These are phyloP conservation scores for Flammula alnicola DNA, from an alignment of 1,284 basidiomycete species.

Conservation along the genomic window DNA sequence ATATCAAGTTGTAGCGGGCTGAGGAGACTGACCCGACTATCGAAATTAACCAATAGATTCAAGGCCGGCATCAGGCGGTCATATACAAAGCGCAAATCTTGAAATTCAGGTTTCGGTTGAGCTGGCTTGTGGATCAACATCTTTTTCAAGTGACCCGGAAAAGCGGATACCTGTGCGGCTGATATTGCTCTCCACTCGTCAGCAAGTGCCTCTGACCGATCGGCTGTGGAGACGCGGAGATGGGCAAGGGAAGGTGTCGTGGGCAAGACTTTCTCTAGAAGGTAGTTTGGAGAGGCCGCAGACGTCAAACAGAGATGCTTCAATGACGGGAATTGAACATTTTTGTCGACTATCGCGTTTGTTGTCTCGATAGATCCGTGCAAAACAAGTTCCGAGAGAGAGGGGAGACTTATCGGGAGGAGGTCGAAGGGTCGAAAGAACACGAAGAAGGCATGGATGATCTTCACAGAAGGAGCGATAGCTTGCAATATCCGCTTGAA, in stretches of 20 bases:
- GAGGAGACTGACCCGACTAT: constrained; percentile 12
- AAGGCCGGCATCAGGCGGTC: constrained; percentile 19
- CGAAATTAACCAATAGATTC: constrained; percentile 4
- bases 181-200: constrained; percentile 14
- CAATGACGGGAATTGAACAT: constrained; percentile 15
- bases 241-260: constrained; percentile 18
- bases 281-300: constrained; percentile 17
- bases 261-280: constrained; percentile 17
- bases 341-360: constrained; percentile 7
- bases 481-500: constrained; percentile 23
- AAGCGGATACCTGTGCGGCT: background rate
- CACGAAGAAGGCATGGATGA: constrained; percentile 25
- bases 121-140: constrained; percentile 22
- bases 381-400: constrained; percentile 26
- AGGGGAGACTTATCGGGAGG: constrained; percentile 26
- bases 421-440: constrained; percentile 29
- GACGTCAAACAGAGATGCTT: constrained; percentile 21
- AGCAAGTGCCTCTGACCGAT: constrained; percentile 18
- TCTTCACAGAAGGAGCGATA: constrained; percentile 24
- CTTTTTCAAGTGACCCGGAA: constrained; percentile 14
- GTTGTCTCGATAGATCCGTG: constrained; percentile 27
- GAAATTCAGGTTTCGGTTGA: constrained; percentile 17
- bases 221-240: constrained; percentile 23
- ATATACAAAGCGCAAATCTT: constrained; percentile 7
- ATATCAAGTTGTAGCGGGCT: constrained; percentile 18